Conservation (phyloP, 1,284 basidiomycete genomes). For the Ceratobasidium sp. region DNA sequence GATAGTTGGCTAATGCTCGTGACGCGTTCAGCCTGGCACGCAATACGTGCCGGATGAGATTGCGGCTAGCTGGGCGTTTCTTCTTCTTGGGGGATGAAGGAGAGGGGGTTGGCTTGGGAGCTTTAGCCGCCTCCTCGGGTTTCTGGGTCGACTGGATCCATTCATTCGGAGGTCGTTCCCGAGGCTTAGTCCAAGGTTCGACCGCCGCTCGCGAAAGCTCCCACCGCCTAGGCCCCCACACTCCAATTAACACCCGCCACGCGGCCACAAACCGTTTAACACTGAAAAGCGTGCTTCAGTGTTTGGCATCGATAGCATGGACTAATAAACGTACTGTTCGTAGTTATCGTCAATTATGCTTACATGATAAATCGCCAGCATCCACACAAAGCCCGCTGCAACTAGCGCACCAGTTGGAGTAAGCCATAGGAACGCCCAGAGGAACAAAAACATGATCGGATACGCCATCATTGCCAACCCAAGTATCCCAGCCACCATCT, state of each 20-base stretch:
- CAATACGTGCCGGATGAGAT: slow-evolving; percentile 85
- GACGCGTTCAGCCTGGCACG: slow-evolving; percentile 80
- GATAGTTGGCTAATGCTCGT: slow-evolving; percentile 71
- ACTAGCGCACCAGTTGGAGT: slow-evolving; percentile 60
- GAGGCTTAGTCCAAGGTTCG: slow-evolving; percentile 74
- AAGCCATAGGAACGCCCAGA: slow-evolving; percentile 82
- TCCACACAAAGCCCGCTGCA: slow-evolving; percentile 65
- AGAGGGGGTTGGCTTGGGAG: slow-evolving; percentile 46
- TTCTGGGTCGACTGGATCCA: slow-evolving; percentile 66
- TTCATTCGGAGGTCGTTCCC: slow-evolving; percentile 67
- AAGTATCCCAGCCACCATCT: slow-evolving; percentile 76
- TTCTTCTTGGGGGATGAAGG: slow-evolving; percentile 49
- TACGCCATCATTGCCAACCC: slow-evolving; percentile 74
- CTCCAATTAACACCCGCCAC: slow-evolving; percentile 88
- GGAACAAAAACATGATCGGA: slow-evolving; percentile 78
- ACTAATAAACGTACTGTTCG: slow-evolving; percentile 64
- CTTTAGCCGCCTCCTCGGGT: slow-evolving; percentile 46
- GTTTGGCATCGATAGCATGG: neutral
- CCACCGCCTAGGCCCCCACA: slow-evolving; percentile 84
- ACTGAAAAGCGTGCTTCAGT: slow-evolving; percentile 52
- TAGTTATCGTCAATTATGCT: slow-evolving; percentile 79
- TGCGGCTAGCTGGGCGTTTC: slow-evolving; percentile 71
- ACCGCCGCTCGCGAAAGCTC: slow-evolving; percentile 76
- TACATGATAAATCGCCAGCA: slow-evolving; percentile 83
- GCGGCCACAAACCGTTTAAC: slow-evolving; percentile 83